Evolutionary conservation across 2,329 filamentous ascomycete genomes (phyloP), one percentile per base, ranked within the genome.

Genomic region (Monosporascus ibericus): DNA sequence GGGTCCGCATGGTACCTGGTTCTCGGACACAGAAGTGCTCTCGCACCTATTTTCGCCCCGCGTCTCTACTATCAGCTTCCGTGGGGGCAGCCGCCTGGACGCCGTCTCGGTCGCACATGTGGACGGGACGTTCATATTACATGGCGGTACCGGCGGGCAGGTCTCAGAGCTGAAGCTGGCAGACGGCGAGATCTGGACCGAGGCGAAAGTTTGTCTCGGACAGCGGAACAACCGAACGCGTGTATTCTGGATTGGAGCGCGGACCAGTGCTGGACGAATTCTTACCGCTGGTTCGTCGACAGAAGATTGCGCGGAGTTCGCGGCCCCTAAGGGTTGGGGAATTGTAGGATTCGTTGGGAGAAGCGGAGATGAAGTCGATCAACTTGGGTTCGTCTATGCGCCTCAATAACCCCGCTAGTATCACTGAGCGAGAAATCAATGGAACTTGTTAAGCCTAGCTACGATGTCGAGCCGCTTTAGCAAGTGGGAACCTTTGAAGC

Each of bases 171-270:
- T 84, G 48, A 68, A 66, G 0, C 70, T 83, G n/a, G 72, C 48
- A 1, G 55, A 60, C 2, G 66, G 67, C 17, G 81, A 85, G 63
- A 73, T 66, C 59, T 78, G 80, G 73, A 72, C 69, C 1, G 59
- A 63, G 25, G 77, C 77, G 0, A 66, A 69, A 49, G 64, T 84
- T 14, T 84, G 80, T 65, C 70, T 75, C 57, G 80, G 72, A 15
- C 61, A 75, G 60, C 71, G 75, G 58, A 65, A 71, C 53, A 60
- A 60, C 22, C 59, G 69, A 15, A 79, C 76, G n/a, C 74, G 80
- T 34, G 75, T 75, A 59, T 82, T 85, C 61, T 84, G 77, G 61
- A 73, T 81, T 54, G 58, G 72, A 52, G 76, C 79, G n/a, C 76
- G 70, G 1, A 82, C 79, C 2, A 80, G 73, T 58, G 51, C 66